Conservation (phyloP, 208 protist genomes). For the Acanthamoeba castellanii region DNA sequence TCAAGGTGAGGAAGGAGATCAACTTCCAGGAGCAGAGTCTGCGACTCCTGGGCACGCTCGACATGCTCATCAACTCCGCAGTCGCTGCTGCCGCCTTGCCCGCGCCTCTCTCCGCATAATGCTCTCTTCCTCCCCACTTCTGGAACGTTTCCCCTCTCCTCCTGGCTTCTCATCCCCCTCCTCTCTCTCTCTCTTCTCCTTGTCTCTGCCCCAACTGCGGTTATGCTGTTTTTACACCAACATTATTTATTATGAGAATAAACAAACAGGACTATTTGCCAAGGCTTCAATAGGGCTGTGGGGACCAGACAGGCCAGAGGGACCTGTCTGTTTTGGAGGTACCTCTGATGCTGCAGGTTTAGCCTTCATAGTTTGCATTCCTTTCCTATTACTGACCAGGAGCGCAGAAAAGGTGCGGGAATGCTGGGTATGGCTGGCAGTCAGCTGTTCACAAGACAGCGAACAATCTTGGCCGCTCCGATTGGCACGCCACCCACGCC, state of each 20-base stretch:
- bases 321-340: too few species aligned
- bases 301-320: too few species aligned
- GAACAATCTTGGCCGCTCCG: too few species aligned
- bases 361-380: too few species aligned
- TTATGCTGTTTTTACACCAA: not conserved
- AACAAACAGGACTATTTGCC: not conserved
- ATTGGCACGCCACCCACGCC: too few species aligned
- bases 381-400: too few species aligned
- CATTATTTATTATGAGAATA: not conserved
- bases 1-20: slow-evolving; percentile 62
- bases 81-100: slow-evolving; percentile 16
- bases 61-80: slow-evolving; percentile 42
- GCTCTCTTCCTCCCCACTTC: not conserved
- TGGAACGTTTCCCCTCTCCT: not conserved
- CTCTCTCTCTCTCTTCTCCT: not conserved
- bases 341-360: too few species aligned
- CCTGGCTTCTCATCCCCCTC: not conserved
- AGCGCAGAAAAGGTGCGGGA: too few species aligned
- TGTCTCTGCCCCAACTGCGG: not conserved
- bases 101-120: not conserved
- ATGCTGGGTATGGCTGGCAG: too few species aligned
- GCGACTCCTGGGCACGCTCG: slow-evolving; percentile 24
- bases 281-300: too few species aligned
- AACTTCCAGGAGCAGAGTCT: slow-evolving; percentile 30
- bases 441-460: too few species aligned